Evolutionary conservation across 2,329 filamentous ascomycete genomes (phyloP), one percentile per base, ranked within the genome.

Genomic region (Aspergillus sclerotialis): DNA sequence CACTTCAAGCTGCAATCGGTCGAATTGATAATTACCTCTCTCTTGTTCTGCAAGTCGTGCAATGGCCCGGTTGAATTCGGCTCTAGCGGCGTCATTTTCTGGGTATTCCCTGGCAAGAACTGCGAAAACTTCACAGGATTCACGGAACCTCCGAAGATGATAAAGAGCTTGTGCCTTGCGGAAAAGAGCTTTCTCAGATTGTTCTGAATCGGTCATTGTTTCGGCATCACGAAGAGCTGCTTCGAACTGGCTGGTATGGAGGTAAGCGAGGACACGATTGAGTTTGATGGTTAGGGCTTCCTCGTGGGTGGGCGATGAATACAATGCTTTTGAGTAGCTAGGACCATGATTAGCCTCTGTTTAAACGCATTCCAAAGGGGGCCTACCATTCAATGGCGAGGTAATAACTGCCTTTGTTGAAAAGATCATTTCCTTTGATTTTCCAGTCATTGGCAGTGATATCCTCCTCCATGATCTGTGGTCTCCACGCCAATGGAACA

Each of bases 81-180:
- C 2, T 32, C 45, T 45, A 3, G 55, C 62, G 0, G 40, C 36
- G 2, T 13, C 38, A 38, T 64, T 72, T 9, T 44, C 40, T 30
- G 63, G 65, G 43, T 54, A 62, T 12, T 35, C 45, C 23, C 45
- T 42, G 10, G 47, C 23, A 5, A 72, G 51, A 2, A 38, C 30
- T 9, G 46, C 39, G 9, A 69, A 56, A 15, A 52, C 60, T 4
- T 56, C 41, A 12, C 59, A 53, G 24, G 59, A 67, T 32, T 57
- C 48, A 0, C 41, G 31, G 35, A 61, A 73, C n/a, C 54, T 46
- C 1, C 48, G 41, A 3, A 73, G 58, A 4, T 53, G 42, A 32
- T 73, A 73, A 0, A 70, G 52, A 0, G 69, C 69, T 35, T 56
- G 61, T 0, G 64, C 60, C 31, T 69, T 58, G 2, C 70, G 63